These are phyloP conservation scores for Goniomonas avonlea DNA, from an alignment of 78 protist genomes.

Conservation along the genomic window DNA sequence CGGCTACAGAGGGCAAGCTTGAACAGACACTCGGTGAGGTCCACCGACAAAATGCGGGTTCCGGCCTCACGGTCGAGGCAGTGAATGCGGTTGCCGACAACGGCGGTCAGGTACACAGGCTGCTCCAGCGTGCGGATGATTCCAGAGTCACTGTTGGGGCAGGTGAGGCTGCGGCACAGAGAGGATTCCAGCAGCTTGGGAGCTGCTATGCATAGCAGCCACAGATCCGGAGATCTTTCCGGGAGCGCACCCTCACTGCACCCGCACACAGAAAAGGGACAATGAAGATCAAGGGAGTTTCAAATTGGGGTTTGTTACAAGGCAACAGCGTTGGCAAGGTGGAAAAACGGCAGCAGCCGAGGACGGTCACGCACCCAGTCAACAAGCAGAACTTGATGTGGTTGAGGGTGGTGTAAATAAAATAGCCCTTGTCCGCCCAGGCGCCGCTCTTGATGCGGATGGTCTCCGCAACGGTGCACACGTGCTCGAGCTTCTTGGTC, in stretches of 20 bases:
- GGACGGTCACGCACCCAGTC: too few species aligned
- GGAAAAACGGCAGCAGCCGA: too few species aligned
- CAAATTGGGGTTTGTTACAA: too few species aligned
- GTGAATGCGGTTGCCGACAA: constrained; percentile 46
- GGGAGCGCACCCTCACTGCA: too few species aligned
- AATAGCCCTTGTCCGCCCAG: constrained; percentile 69
- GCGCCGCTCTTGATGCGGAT: constrained; percentile 27
- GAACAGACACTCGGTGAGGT: constrained; percentile 78
- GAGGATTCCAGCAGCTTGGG: too few species aligned
- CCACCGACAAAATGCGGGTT: constrained; percentile 60
- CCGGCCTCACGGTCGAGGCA: constrained; percentile 82
- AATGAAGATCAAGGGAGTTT: neutral
- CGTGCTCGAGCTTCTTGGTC: constrained; percentile 55
- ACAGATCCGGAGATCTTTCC: too few species aligned
- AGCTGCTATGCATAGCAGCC: too few species aligned
- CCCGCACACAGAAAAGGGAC: neutral
- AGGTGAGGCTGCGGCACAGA: too few species aligned
- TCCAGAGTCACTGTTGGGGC: too few species aligned
- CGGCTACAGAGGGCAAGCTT: constrained; percentile 72
- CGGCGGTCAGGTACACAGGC: constrained; percentile 79
- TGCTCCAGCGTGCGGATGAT: constrained; percentile 80
- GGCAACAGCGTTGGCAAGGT: too few species aligned
- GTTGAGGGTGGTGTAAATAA: constrained; percentile 86
- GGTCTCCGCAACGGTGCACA: constrained; percentile 76
- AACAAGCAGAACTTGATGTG: constrained; percentile 87